Evolutionary conservation across 352 stramenopile genomes (phyloP).

Genomic region (Aphanomyces invadans): DNA sequence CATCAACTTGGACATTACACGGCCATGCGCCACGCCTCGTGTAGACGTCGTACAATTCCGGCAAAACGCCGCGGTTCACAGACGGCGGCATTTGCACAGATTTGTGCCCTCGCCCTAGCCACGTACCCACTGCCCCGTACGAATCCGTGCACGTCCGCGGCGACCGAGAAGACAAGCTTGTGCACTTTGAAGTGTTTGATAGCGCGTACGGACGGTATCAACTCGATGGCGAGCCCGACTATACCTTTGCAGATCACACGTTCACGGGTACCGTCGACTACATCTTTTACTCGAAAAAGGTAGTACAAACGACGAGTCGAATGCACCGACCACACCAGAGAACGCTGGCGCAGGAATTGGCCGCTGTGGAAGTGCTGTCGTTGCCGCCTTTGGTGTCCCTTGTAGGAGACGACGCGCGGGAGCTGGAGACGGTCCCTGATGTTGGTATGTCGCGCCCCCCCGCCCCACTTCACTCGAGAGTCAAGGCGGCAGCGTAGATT

Average conservation of each 20-base stretch:
- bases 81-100: constrained; percentile 33
- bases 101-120: constrained; percentile 34
- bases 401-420: constrained; percentile 37
- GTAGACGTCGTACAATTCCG: constrained; percentile 43
- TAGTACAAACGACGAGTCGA: too few relatives aligned
- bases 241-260: constrained; percentile 53
- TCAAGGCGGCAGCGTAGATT: constrained; percentile 28
- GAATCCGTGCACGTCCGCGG: constrained; percentile 33
- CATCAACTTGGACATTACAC: constrained; percentile 11
- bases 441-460: not conserved
- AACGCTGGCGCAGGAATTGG: constrained; percentile 27
- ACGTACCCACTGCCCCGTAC: constrained; percentile 31
- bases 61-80: constrained; percentile 57
- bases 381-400: constrained; percentile 44
- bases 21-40: too few relatives aligned
- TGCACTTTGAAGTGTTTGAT: constrained; percentile 57
- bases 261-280: constrained; percentile 73
- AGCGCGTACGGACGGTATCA: constrained; percentile 63
- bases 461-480: too few relatives aligned
- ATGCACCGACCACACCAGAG: not conserved
- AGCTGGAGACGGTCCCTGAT: constrained; percentile 27
- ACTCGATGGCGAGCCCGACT: constrained; percentile 50
- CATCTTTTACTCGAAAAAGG: constrained; percentile 65
- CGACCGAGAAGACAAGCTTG: constrained; percentile 41
- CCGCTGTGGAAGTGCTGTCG: constrained; percentile 46